A percentile compares a stretch with the other conserved stretches of the same genome.
Evolutionary conservation across 768 basidiomycete genomes (phyloP).

Genomic region (Floccularia luteovirens): DNA sequence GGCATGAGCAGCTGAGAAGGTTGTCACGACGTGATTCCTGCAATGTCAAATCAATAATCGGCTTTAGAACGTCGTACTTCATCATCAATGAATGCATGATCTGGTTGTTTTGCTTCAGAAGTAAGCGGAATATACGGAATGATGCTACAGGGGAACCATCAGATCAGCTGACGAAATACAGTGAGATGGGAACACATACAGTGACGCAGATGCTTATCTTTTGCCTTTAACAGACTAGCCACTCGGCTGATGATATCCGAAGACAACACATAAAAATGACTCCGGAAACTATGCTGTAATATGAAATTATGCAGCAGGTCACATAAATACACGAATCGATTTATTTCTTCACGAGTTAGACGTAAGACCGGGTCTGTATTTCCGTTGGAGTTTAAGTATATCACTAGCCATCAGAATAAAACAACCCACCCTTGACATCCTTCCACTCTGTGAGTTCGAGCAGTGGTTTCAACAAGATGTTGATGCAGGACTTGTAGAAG

Average conservation of each 20-base stretch:
- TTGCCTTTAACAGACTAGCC: conserved; percentile 68
- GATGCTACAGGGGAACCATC: conserved; percentile 47
- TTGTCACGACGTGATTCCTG: conserved; percentile 85
- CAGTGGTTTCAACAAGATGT: conserved; percentile 78
- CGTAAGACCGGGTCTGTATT: conserved; percentile 43
- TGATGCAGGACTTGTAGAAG: conserved; percentile 82
- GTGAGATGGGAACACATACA: conserved; percentile 40
- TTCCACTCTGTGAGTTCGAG: conserved; percentile 62
- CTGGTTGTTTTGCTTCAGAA: conserved; percentile 75
- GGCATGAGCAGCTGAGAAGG: conserved; percentile 88
- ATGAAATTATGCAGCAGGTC: conserved; percentile 88
- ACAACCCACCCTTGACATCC: conserved; percentile 22
- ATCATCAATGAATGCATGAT: conserved; percentile 69
- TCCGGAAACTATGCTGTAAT: conserved; percentile 85
- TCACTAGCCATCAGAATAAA: conserved; percentile 2
- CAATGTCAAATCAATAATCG: conserved; percentile 78
- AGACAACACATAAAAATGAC: conserved; percentile 85
- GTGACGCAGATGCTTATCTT: conserved; percentile 89
- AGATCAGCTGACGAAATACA: too few species aligned
- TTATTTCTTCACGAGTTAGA: conserved; percentile 67
- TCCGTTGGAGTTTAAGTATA: conserved; percentile 4
- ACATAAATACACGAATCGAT: conserved; percentile 83
- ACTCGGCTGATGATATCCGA: conserved; percentile 68
- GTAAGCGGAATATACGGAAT: conserved; percentile 85
- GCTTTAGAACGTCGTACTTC: conserved; percentile 79